Evolutionary conservation across 1,139 yeast species (phyloP), one percentile per base, ranked within the genome.

Genomic region (Debaryomyces sp.): DNA sequence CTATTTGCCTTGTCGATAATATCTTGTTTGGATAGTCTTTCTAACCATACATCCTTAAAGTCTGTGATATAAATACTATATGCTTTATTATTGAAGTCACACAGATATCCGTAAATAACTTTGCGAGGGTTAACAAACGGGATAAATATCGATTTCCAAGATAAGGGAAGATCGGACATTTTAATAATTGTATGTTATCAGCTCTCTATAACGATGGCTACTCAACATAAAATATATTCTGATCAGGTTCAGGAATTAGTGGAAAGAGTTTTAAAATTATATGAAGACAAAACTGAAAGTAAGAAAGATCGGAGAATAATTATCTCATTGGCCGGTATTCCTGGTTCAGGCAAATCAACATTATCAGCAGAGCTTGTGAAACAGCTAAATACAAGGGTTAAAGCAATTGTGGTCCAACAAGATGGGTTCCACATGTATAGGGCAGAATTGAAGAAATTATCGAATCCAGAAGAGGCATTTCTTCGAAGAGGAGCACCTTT

Each of bases 391-490:
- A 49, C 52, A 33, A 32, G 41, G 6, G 53, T 62, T 21, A 50
- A 54, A 26, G 52, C 71, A n/a, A 53, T 51, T 15, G 63, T 66
- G 8, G 82, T 75, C 27, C 73, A 79, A 10, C 79, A 73, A 85
- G 97, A 92, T 67, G 98, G 98, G 9, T 92, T 80, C 62, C 98
- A 92, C 63, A 71, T 83, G 29, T 83, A 90, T 9, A 68, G 94
- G 36, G 54, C 64, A 0, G 78, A 81, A 45, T 69, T 92, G 29
- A 73, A 69, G 23, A 54, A 66, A 41, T 76, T 87, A 62, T 66
- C 71, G 3, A 78, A 89, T 55, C 75, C 89, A 0, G 72, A 62
- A 6, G 73, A 69, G 35, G 94, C 96, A 0, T 68, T 82, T 33
- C 64, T 70, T 35, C 71, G 90, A 54, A 77, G 97, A 45, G 97